A percentile compares a stretch with the other conserved stretches of the same genome.
Evolutionary conservation across 2,329 filamentous ascomycete species (phyloP).

Genomic region (Annulohypoxylon truncatum): DNA sequence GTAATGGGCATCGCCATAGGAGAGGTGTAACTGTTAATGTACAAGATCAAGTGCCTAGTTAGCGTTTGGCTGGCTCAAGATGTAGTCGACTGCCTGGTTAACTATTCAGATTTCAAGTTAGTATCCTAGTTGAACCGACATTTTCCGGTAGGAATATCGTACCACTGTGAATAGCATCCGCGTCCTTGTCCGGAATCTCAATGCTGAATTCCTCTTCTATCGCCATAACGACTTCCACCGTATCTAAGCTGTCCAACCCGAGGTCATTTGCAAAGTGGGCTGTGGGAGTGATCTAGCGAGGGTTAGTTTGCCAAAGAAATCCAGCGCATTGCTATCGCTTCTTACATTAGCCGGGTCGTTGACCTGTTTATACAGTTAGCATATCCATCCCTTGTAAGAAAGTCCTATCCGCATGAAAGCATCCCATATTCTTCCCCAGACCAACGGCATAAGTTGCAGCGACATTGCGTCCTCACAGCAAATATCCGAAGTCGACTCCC

Average conservation of each 20-base stretch:
- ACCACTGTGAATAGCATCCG: conserved; percentile 94
- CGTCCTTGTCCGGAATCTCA: conserved; percentile 98
- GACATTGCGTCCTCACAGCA: conserved; percentile 17
- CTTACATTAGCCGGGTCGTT: conserved; percentile 72
- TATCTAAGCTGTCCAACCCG: conserved; percentile 95
- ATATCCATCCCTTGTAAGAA: conserved; percentile 8
- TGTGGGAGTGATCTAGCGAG: conserved; percentile 76
- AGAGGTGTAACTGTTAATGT: conserved; percentile 47
- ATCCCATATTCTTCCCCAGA: neutral
- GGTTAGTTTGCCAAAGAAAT: conserved; percentile 30
- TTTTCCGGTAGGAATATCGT: conserved; percentile 55
- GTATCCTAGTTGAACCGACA: neutral
- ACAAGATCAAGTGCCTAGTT: conserved; percentile 59
- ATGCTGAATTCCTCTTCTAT: conserved; percentile 96
- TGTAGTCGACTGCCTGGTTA: conserved; percentile 94
- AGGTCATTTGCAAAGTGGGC: conserved; percentile 98
- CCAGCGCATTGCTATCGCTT: conserved; percentile 33
- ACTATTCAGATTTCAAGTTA: conserved; percentile 65
- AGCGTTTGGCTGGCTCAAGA: conserved; percentile 91
- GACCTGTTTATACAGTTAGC: conserved; percentile 64
- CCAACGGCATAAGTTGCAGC: neutral
- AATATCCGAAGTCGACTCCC: conserved; percentile 14
- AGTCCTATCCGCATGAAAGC: neutral
- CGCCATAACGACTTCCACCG: conserved; percentile 99
- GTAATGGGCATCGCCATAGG: conserved; percentile 39